phyloP scores from a whole-genome alignment of 306 rosid genomes.

The Psophocarpus tetragonolobus region DNA sequence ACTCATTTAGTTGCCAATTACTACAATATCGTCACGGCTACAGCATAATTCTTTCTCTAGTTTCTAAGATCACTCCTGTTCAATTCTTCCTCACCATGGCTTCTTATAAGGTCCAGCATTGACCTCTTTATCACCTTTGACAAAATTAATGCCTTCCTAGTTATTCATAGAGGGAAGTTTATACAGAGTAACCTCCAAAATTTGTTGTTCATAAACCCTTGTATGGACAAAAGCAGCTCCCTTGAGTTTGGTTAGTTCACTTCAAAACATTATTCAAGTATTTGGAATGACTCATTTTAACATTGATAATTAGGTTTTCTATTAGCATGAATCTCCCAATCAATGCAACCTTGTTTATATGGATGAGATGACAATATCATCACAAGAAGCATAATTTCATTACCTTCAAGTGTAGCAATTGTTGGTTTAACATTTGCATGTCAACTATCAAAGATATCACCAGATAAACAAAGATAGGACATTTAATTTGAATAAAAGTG shows the following conservation, averaged over 20 bases:
- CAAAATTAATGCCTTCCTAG: not conserved
- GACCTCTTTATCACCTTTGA: not conserved
- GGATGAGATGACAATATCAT: not conserved
- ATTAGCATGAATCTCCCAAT: not conserved
- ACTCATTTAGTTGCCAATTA: not conserved
- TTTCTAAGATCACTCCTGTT: not conserved
- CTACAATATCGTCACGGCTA: not conserved
- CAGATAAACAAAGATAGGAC: not conserved
- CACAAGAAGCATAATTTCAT: not conserved
- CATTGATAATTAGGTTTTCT: not conserved
- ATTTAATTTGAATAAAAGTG: slow-evolving; percentile 12
- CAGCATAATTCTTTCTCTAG: not conserved
- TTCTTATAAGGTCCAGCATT: not conserved
- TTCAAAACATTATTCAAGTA: not conserved
- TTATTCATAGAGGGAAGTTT: not conserved
- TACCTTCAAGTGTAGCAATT: not conserved
- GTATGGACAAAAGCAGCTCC: not conserved
- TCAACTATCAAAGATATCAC: not conserved
- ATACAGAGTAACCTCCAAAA: not conserved
- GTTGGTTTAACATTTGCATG: too few relatives aligned
- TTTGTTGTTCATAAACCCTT: not conserved
- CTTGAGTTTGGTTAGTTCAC: not conserved
- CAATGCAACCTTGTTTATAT: not conserved
- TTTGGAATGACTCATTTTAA: not conserved
- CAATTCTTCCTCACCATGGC: not conserved